A percentile compares a stretch with the other conserved stretches of the same genome.
phyloP scores from a whole-genome alignment of 371 early-diverging fungal genomes.

The Rhizomucor miehei region DNA sequence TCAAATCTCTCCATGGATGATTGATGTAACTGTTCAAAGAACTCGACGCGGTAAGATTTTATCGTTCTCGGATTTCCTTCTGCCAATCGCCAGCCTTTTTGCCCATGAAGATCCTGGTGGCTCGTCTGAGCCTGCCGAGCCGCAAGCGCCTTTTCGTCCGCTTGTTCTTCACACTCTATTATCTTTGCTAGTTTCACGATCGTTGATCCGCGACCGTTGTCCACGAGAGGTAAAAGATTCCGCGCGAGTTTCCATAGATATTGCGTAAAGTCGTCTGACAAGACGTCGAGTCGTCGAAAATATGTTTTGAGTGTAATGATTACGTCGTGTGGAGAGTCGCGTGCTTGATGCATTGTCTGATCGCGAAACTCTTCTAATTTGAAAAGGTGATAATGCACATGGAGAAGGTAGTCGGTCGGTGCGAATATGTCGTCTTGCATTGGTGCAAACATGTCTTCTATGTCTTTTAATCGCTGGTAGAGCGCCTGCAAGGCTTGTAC shows the following conservation, averaged over 20 bases:
- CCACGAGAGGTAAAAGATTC: constrained; percentile 75
- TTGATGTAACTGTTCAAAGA: constrained; percentile 74
- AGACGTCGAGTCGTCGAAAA: constrained; percentile 78
- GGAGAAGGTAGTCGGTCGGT: constrained; percentile 73
- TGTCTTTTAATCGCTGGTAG: constrained; percentile 71
- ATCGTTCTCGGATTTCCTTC: constrained; percentile 61
- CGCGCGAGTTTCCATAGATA: constrained; percentile 84
- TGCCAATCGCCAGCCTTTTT: constrained; percentile 51
- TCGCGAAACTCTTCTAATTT: constrained; percentile 86
- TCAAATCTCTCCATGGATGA: constrained; percentile 63
- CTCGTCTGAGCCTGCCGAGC: constrained; percentile 54
- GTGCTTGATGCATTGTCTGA: constrained; percentile 74
- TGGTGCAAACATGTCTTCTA: constrained; percentile 69
- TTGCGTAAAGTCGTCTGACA: constrained; percentile 77
- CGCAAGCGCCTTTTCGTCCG: constrained; percentile 74
- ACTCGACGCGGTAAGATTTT: constrained; percentile 75
- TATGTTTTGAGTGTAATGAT: constrained; percentile 75
- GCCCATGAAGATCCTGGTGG: constrained; percentile 55
- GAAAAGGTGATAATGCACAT: constrained; percentile 86
- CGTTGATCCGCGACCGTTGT: constrained; percentile 61
- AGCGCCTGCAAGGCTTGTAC: constrained; percentile 84
- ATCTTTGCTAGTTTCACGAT: constrained; percentile 87
- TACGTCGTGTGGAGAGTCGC: constrained; percentile 75
- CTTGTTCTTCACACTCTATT: constrained; percentile 86
- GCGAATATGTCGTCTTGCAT: constrained; percentile 64